These are phyloP conservation scores for Diplodia corticola DNA, from an alignment of 2,329 filamentous ascomycete genomes.

Conservation along the genomic window DNA sequence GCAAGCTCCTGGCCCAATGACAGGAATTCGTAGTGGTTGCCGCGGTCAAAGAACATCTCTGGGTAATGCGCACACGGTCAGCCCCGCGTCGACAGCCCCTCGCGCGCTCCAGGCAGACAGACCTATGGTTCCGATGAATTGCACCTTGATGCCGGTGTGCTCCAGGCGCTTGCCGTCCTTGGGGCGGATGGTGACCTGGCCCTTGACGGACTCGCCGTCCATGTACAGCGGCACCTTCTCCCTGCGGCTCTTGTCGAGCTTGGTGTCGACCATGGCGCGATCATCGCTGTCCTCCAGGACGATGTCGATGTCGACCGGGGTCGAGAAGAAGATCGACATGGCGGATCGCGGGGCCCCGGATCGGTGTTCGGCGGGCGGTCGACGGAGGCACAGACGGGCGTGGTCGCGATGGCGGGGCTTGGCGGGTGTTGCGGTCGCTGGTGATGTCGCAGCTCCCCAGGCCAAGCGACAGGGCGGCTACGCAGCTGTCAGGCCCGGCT, in stretches of 20 bases:
- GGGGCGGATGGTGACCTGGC: constrained; percentile 87
- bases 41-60: constrained; percentile 99
- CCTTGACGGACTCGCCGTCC: constrained; percentile 97
- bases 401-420: constrained; percentile 8
- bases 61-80: constrained; percentile 17
- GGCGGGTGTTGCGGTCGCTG: constrained; percentile 3
- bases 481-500: neutral
- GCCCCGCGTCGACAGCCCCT: constrained; percentile 1
- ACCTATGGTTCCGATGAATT: constrained; percentile 99
- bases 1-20: constrained; percentile 95
- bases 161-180: constrained; percentile 98
- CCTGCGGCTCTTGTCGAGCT: constrained; percentile 95
- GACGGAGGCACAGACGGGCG: constrained; percentile 3
- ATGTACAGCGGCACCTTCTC: constrained; percentile 97
- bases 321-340: constrained; percentile 95
- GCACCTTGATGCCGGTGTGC: constrained; percentile 98
- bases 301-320: constrained; percentile 97
- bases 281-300: constrained; percentile 95
- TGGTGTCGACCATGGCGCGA: constrained; percentile 92
- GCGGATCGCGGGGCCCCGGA: constrained; percentile 22
- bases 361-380: neutral
- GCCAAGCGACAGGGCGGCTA: neutral
- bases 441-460: constrained; percentile 1
- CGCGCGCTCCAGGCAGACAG: constrained; percentile 8
- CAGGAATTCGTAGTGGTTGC: constrained; percentile 98